Percentiles rank a stretch among this genome's conserved stretches.
phyloP scores from a whole-genome alignment of 148 eudicot species.

The Heliamphora exappendiculata region DNA sequence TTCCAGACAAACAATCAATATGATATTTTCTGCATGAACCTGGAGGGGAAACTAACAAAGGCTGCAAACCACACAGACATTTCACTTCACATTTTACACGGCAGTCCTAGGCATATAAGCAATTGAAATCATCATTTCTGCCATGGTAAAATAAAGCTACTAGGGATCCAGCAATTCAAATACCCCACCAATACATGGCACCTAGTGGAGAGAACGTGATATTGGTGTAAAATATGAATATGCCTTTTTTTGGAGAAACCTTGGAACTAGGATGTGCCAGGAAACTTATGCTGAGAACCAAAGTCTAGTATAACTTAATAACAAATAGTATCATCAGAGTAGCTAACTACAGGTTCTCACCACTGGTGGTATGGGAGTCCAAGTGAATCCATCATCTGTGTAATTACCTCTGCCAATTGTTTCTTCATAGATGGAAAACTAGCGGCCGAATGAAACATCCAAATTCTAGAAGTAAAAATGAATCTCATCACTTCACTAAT shows the following conservation, averaged over 20 bases:
- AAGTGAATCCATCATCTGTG: background rate
- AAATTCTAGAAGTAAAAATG: background rate
- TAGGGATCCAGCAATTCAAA: background rate
- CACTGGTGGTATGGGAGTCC: background rate
- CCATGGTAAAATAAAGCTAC: background rate
- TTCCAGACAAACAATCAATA: background rate
- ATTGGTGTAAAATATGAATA: background rate
- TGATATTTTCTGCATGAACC: background rate
- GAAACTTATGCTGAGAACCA: background rate
- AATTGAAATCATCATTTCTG: background rate
- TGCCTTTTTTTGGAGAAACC: background rate
- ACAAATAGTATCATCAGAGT: background rate
- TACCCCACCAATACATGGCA: background rate
- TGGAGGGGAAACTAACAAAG: background rate
- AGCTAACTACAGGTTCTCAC: background rate
- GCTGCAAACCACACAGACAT: background rate
- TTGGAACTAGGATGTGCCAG: background rate
- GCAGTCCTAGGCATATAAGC: conserved; percentile 1
- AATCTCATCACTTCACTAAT: background rate
- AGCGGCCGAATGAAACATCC: background rate
- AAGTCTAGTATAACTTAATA: too few species aligned
- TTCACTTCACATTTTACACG: background rate
- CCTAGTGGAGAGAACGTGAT: background rate
- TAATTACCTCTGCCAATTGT: background rate
- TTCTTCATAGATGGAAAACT: background rate